Base-by-base conservation (phyloP, 148 eudicot genomes). In the Talinum fruticosum region DNA sequence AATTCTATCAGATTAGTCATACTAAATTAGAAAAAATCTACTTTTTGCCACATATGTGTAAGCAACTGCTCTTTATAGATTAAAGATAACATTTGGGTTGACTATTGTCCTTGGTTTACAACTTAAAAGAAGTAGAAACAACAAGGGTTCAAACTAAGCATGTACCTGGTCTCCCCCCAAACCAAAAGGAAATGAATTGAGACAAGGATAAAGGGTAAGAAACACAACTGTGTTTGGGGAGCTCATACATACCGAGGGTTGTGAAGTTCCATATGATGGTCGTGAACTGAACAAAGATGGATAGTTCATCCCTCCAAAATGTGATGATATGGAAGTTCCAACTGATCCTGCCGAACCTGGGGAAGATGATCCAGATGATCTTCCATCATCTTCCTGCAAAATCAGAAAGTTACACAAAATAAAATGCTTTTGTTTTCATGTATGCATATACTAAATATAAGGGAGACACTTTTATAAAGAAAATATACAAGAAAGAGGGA, bases 281-380 rank as follows among this genome's bases (percentile, higher is more conserved):
- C 88, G 89, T 79, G 99, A 93, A 81, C 97, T 93, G 84, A 95
- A 95, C 80, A 95, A 82, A 37, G 99, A 91, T 2, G 99, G 99
- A 79, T 96, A 96, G 81, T 83, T 96, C 97, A 93, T 91, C 78
- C 99, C 99, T 78, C 99, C 99, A 87, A 96, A 96, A 84, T 96
- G 99, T 59, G 97, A 96, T 64, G 99, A 93, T 85, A 96, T 96
- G 81, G 99, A 93, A 77, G 99, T 96, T 86, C 92, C 99, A 67
- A 96, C 94, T 53, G 98, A 94, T 78, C 97, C 97, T 49, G 81
- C 73, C 30, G 99, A 96, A 29, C 90, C 99, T 19, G 99, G 99
- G 57, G 99, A 96, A 77, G 97, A 93, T 74, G 94, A 88, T 37
- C 97, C 95, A 71, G 93, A 92, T 74, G 93, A 95, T 82, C 99